Percentiles rank a stretch among this genome's conserved stretches.
Evolutionary conservation across 768 basidiomycete species (phyloP).

Genomic region (Lentinula aciculospora): DNA sequence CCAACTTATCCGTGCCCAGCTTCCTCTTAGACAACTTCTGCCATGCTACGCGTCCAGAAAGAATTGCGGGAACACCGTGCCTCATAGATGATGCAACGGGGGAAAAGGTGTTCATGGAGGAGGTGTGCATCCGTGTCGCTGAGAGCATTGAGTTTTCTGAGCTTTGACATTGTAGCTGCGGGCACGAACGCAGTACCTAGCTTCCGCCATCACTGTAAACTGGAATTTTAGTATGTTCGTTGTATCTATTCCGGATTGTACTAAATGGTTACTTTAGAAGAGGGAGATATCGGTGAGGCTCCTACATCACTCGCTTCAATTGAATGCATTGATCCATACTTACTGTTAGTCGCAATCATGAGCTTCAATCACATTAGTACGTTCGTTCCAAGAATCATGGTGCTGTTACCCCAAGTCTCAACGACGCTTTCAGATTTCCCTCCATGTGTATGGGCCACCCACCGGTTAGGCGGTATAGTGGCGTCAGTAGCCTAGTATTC

Average conservation of each 20-base stretch:
- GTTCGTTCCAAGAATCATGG: neutral
- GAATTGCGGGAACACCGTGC: slow-evolving; percentile 26
- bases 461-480: slow-evolving; percentile 34
- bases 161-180: slow-evolving; percentile 21
- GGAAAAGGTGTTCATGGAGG: slow-evolving; percentile 24
- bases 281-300: slow-evolving; percentile 31
- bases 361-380: slow-evolving; percentile 39
- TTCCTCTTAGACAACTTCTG: slow-evolving; percentile 31
- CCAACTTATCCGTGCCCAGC: slow-evolving; percentile 30
- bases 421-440: slow-evolving; percentile 25
- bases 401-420: neutral
- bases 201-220: slow-evolving; percentile 23
- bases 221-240: slow-evolving; percentile 23
- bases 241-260: neutral
- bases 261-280: slow-evolving; percentile 16
- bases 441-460: slow-evolving; percentile 31
- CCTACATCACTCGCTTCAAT: neutral
- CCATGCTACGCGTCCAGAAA: slow-evolving; percentile 27
- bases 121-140: slow-evolving; percentile 23
- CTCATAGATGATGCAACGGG: slow-evolving; percentile 35
- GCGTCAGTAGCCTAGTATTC: slow-evolving; percentile 22
- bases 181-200: slow-evolving; percentile 25
- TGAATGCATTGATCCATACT: neutral
- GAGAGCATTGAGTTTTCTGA: neutral
- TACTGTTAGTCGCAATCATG: slow-evolving; percentile 29